These are phyloP conservation scores for Penstemon barbatus DNA, from an alignment of 257 asterid genomes.

Conservation along the genomic window DNA sequence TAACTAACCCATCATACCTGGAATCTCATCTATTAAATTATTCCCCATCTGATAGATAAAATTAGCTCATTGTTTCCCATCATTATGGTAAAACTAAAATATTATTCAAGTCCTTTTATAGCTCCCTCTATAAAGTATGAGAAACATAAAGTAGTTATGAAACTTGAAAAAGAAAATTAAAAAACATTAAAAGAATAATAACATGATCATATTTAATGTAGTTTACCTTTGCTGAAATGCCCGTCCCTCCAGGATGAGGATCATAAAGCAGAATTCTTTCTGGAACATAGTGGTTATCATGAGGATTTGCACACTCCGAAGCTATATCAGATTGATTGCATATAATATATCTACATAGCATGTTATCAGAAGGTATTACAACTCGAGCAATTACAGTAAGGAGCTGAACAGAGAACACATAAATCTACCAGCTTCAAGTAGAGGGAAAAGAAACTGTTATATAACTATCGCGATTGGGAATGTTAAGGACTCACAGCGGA, in stretches of 20 bases:
- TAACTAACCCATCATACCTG: no score
- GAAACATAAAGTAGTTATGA: constrained; percentile 14
- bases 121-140: background rate
- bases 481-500: constrained; percentile 68
- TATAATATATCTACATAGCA: constrained; percentile 62
- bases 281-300: constrained; percentile 70
- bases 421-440: constrained; percentile 19
- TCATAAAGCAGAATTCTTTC: constrained; percentile 93
- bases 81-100: no score
- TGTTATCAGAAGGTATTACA: constrained; percentile 27
- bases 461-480: constrained; percentile 16
- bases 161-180: constrained; percentile 4
- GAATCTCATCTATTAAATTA: no score
- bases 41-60: no score
- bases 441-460: constrained; percentile 1
- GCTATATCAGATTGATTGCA: constrained; percentile 91
- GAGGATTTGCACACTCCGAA: constrained; percentile 85
- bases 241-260: constrained; percentile 97
- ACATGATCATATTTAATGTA: constrained; percentile 4
- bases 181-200: constrained; percentile 2
- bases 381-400: constrained; percentile 17
- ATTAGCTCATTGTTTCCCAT: background rate
- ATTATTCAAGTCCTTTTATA: no score
- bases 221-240: constrained; percentile 88
- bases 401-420: constrained; percentile 23